Conservation (phyloP, 805 yeast genomes). For the Kuraishia ogatae region DNA sequence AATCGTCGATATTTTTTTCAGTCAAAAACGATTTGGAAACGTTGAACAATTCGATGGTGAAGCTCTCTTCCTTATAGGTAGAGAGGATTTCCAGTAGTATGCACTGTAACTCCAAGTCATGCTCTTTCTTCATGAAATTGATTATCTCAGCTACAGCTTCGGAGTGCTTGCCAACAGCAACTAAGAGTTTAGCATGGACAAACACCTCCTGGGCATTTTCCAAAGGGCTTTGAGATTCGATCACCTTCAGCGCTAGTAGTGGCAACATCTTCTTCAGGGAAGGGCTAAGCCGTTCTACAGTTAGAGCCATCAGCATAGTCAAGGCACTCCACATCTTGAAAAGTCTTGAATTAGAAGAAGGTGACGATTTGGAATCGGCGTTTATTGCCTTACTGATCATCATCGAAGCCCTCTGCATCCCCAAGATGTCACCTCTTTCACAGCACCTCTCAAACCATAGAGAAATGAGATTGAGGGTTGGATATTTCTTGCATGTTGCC, state of each 20-base stretch:
- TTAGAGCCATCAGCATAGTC: slow-evolving; percentile 34
- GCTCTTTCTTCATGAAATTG: slow-evolving; percentile 24
- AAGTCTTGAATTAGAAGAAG: slow-evolving; percentile 19
- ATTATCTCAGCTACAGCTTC: slow-evolving; percentile 24
- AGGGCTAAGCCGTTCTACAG: slow-evolving; percentile 22
- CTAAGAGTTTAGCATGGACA: slow-evolving; percentile 45
- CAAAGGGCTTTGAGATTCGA: slow-evolving; percentile 44
- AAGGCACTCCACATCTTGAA: slow-evolving; percentile 50
- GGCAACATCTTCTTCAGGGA: slow-evolving; percentile 48
- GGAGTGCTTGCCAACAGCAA: slow-evolving; percentile 22
- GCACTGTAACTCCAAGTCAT: slow-evolving; percentile 58
- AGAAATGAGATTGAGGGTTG: slow-evolving; percentile 34
- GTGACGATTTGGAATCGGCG: slow-evolving; percentile 9
- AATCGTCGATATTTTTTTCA: slow-evolving; percentile 57
- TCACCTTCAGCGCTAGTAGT: slow-evolving; percentile 47
- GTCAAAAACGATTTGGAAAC: slow-evolving; percentile 33
- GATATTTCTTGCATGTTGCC: slow-evolving; percentile 47
- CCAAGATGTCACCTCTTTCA: slow-evolving; percentile 34
- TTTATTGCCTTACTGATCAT: slow-evolving; percentile 25
- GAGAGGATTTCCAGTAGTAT: slow-evolving; percentile 41
- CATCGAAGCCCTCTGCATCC: slow-evolving; percentile 48
- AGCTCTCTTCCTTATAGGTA: slow-evolving; percentile 14
- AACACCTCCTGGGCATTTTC: slow-evolving; percentile 57
- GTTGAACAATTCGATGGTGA: slow-evolving; percentile 35
- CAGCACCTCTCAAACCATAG: slow-evolving; percentile 53